phyloP scores from a whole-genome alignment of 2,329 filamentous ascomycete genomes.

The Botrytis tulipae region DNA sequence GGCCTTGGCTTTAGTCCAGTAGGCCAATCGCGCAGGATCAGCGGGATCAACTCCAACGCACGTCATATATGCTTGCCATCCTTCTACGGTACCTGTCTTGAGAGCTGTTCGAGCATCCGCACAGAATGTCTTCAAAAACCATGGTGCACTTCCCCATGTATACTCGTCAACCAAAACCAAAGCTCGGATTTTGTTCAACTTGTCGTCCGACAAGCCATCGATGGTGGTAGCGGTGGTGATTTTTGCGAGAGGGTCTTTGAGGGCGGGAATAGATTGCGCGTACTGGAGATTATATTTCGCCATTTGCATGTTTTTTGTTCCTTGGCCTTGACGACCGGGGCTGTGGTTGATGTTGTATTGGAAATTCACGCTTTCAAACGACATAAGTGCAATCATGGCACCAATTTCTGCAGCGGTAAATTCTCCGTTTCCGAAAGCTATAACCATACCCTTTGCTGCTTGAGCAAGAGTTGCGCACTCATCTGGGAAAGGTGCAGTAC shows the following conservation, averaged over 20 bases:
- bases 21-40: conserved; percentile 44
- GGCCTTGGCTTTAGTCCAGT: conserved; percentile 50
- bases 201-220: conserved; percentile 30
- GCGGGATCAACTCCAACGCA: conserved; percentile 53
- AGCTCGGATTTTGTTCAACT: conserved; percentile 44
- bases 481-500: conserved; percentile 41
- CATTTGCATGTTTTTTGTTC: conserved; percentile 64
- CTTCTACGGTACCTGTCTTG: conserved; percentile 43
- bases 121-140: conserved; percentile 60
- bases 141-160: conserved; percentile 58
- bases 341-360: conserved; percentile 61
- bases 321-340: conserved; percentile 53
- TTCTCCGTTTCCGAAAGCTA: background rate
- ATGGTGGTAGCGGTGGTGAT: conserved; percentile 37
- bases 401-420: conserved; percentile 49
- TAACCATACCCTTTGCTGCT: background rate
- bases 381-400: conserved; percentile 58
- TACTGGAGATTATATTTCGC: conserved; percentile 55
- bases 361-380: conserved; percentile 60
- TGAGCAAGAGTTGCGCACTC: conserved; percentile 54
- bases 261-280: conserved; percentile 46
- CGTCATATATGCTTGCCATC: conserved; percentile 52
- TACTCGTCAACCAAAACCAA: conserved; percentile 51
- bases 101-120: conserved; percentile 45
- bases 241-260: conserved; percentile 40